Conservation (phyloP, 2,329 filamentous ascomycete genomes). For the Talaromyces funiculosus region DNA sequence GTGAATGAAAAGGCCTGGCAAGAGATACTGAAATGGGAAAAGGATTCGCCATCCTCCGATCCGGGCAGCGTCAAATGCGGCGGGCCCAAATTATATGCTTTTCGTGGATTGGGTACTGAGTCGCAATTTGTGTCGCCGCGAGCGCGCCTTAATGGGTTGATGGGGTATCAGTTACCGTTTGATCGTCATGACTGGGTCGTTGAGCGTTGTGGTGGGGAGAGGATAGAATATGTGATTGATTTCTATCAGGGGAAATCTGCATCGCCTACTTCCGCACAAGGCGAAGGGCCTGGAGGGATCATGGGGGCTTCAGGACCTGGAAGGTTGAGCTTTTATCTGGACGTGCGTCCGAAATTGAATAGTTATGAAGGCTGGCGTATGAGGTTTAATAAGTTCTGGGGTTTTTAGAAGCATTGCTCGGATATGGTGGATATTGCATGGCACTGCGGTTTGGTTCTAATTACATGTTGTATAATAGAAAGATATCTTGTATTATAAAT, state of each 20-base stretch:
- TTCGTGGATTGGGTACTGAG: slow-evolving; percentile 59
- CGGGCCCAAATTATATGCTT: slow-evolving; percentile 76
- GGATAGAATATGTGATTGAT: slow-evolving; percentile 93
- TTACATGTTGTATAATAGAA: not conserved
- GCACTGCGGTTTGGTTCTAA: not conserved
- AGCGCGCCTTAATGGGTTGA: slow-evolving; percentile 71
- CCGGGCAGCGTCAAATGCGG: slow-evolving; percentile 60
- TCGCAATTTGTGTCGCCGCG: slow-evolving; percentile 65
- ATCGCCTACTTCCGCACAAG: slow-evolving; percentile 17
- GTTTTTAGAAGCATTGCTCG: slow-evolving; percentile 29
- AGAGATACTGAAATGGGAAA: slow-evolving; percentile 87
- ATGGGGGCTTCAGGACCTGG: slow-evolving; percentile 27
- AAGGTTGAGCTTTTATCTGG: slow-evolving; percentile 58
- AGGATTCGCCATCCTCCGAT: slow-evolving; percentile 52
- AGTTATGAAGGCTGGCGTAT: slow-evolving; percentile 56
- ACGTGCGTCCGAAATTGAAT: slow-evolving; percentile 62
- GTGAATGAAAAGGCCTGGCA: slow-evolving; percentile 96
- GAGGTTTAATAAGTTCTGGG: slow-evolving; percentile 46
- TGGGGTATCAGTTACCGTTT: slow-evolving; percentile 89
- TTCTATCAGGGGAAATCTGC: slow-evolving; percentile 72
- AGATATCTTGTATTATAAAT: not conserved
- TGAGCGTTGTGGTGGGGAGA: slow-evolving; percentile 69
- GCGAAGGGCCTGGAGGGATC: slow-evolving; percentile 20
- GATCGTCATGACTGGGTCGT: slow-evolving; percentile 97
- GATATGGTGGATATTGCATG: slow-evolving; percentile 3